Evolutionary conservation across 2,329 filamentous ascomycete species (phyloP), one percentile per base, ranked within the genome.

Genomic region (Cordyceps sp.): DNA sequence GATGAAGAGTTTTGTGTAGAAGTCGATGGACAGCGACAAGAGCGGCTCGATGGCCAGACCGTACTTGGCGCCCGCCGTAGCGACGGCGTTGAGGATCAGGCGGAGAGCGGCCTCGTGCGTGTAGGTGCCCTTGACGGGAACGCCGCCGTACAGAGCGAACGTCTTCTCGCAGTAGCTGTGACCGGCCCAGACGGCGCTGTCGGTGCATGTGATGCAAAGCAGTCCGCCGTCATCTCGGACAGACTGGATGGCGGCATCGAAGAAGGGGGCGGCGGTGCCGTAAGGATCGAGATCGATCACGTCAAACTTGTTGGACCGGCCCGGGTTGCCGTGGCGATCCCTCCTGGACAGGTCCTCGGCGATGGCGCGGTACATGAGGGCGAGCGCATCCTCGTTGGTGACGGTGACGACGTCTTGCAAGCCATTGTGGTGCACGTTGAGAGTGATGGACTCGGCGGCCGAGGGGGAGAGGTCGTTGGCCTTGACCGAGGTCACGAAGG

Each of bases 221-320:
- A 98, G 64, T 4, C 90, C 90, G 2, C 88, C 88, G 43, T 94
- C 83, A 40, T 79, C 70, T 30, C 68, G 74, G 7, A 94, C 69
- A 2, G 82, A 74, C 55, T 94, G 86, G 8, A 98, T 64, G 2
- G 90, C 85, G 2, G 83, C 76, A 49, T 98, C 90, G 33, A 98
- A 68, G 53, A 98, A 98, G 2, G 83, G 81, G 9, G 82, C 83
- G 1, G 88, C 90, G 0, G 84, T 92, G 26, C 90, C 90, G 46
- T 98, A 98, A 0, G 90, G 90, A 50, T 98, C 90, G 20, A 98
- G 68, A 50, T 98, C 90, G 40, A 98, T 90, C 16, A 94, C 86
- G 52, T 96, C 83, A 52, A 93, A 98, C 47, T 73, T 66, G 39
- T 59, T 57, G 21, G 54, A 49, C 31, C 52, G 57, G 29, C 49